A percentile compares a stretch with the other conserved stretches of the same genome.
Conservation (phyloP, 768 basidiomycete species). For the Russula griseocarnosa region DNA sequence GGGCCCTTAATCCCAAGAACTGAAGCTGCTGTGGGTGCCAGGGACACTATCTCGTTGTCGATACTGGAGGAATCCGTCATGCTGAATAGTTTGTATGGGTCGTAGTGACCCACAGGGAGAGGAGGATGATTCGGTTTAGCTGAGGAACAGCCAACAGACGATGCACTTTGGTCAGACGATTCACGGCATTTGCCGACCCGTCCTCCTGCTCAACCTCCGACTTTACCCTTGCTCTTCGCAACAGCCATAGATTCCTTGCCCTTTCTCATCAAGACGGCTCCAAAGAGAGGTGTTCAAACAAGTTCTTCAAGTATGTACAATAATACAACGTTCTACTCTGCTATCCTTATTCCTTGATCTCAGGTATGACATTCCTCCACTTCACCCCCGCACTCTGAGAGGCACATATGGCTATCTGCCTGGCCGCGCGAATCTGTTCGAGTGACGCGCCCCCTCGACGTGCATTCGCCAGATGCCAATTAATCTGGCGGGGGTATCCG, state of each 20-base stretch:
- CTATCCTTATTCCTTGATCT: conserved; percentile 30
- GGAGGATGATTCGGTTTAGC: conserved; percentile 11
- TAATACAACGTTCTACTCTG: not conserved
- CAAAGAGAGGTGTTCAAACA: not conserved
- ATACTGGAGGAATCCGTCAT: conserved; percentile 26
- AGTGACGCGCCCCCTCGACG: conserved; percentile 50
- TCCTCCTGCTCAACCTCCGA: not conserved
- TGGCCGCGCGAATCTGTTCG: conserved; percentile 51
- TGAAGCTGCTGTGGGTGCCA: conserved; percentile 43
- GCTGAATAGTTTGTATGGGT: conserved; percentile 19
- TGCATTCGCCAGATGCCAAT: conserved; percentile 63
- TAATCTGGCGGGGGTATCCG: conserved; percentile 57
- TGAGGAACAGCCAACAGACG: conserved; percentile 21
- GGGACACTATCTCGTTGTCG: conserved; percentile 19
- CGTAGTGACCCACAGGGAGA: conserved; percentile 28
- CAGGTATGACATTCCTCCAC: conserved; percentile 54
- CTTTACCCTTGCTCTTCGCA: not conserved
- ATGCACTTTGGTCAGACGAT: conserved; percentile 12
- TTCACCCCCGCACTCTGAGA: conserved; percentile 45
- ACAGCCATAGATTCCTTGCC: not conserved
- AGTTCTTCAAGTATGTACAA: not conserved
- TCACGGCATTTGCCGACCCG: conserved; percentile 17
- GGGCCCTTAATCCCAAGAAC: conserved; percentile 58
- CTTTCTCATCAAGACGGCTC: not conserved
- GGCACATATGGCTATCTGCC: conserved; percentile 52